A percentile compares a stretch with the other conserved stretches of the same genome.
phyloP scores from a whole-genome alignment of 345 rosid genomes.

The Corymbia maculata region DNA sequence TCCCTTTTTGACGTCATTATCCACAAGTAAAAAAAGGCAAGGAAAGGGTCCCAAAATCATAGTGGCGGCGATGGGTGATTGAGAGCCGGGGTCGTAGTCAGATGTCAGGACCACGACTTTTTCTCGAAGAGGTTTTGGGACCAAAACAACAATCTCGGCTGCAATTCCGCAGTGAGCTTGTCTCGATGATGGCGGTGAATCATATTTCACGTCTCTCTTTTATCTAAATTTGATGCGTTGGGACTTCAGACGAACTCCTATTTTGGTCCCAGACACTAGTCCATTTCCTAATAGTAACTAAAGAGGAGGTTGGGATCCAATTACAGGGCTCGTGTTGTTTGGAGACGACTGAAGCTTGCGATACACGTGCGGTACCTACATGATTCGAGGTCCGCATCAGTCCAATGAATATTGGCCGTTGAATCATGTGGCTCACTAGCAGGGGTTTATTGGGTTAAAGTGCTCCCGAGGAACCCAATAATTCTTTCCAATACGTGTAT shows the following conservation, averaged over 20 bases:
- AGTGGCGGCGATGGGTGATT: not conserved
- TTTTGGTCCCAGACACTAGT: not conserved
- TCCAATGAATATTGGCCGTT: not conserved
- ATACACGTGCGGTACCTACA: not conserved
- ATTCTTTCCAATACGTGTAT: too few relatives aligned
- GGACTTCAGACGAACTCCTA: not conserved
- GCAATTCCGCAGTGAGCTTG: not conserved
- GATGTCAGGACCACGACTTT: not conserved
- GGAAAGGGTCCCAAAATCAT: not conserved
- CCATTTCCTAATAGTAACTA: not conserved
- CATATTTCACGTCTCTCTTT: not conserved
- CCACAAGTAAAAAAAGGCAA: not conserved
- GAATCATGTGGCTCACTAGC: not conserved
- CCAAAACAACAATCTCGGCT: too few relatives aligned
- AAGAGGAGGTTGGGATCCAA: not conserved
- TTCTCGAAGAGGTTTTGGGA: not conserved
- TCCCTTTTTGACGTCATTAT: not conserved
- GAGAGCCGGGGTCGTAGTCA: not conserved
- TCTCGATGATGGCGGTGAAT: not conserved
- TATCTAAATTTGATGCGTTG: rapidly evolving
- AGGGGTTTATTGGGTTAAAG: not conserved
- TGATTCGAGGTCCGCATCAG: not conserved
- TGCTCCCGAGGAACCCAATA: not conserved
- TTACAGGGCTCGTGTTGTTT: not conserved
- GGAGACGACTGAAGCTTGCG: not conserved